phyloP scores from a whole-genome alignment of 73 alveolate genomes.

The Symbiodinium natans region DNA sequence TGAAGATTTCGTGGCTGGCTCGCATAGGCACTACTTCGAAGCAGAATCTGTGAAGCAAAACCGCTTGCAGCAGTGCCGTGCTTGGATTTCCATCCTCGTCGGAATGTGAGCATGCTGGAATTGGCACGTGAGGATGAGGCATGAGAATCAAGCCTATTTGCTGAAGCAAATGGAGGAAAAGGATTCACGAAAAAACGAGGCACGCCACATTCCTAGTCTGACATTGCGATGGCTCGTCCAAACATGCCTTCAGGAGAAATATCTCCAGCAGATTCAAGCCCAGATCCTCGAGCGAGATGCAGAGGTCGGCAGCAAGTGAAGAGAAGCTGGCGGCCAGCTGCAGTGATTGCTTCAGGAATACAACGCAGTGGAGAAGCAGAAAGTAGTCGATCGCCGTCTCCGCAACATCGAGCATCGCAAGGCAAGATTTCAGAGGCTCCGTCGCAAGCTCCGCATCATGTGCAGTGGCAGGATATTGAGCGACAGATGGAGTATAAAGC shows the following conservation, averaged over 20 bases:
- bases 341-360: slow-evolving; percentile 16
- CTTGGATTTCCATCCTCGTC: not conserved
- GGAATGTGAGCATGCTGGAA: not conserved
- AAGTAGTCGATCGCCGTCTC: slow-evolving; percentile 61
- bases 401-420: slow-evolving; percentile 85
- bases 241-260: slow-evolving; percentile 31
- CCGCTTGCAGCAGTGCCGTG: slow-evolving; percentile 45
- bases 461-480: slow-evolving; percentile 50
- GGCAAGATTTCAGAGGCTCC: not conserved
- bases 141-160: slow-evolving; percentile 74
- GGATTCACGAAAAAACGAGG: slow-evolving; percentile 89
- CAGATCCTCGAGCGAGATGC: slow-evolving; percentile 77
- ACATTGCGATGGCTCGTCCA: not conserved
- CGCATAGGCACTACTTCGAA: slow-evolving; percentile 90
- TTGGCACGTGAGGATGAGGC: slow-evolving; percentile 36
- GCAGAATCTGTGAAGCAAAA: slow-evolving; percentile 87
- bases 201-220: not conserved
- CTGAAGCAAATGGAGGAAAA: slow-evolving; percentile 89
- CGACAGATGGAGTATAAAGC: slow-evolving; percentile 75
- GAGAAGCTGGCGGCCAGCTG: not conserved
- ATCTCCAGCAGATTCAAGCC: slow-evolving; percentile 80
- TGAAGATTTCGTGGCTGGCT: no score
- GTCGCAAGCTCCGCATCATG: not conserved
- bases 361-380: slow-evolving; percentile 86
- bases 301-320: slow-evolving; percentile 3